Evolutionary conservation across 2,329 filamentous ascomycete genomes (phyloP).

Genomic region (Lizonia empirigonia): DNA sequence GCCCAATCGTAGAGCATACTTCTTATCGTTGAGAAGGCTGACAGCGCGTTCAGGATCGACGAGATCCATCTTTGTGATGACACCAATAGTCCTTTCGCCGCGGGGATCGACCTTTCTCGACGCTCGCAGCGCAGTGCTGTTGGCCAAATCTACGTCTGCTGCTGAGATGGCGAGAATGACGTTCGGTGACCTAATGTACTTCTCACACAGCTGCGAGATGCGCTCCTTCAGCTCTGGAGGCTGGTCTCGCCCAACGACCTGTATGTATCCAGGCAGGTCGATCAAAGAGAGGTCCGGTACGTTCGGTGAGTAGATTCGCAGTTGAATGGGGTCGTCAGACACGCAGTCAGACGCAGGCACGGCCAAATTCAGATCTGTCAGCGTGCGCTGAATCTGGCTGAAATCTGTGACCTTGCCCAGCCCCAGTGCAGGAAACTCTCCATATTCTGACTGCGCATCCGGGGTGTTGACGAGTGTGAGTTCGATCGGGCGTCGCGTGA

Average conservation of each 20-base stretch:
- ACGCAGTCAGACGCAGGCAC: slow-evolving; percentile 92
- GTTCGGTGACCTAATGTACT: slow-evolving; percentile 95
- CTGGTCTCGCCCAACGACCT: slow-evolving; percentile 90
- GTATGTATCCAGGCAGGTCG: slow-evolving; percentile 96
- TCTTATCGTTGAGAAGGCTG: slow-evolving; percentile 80
- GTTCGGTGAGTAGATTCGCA: slow-evolving; percentile 92
- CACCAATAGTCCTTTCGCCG: slow-evolving; percentile 94
- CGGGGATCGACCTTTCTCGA: slow-evolving; percentile 91
- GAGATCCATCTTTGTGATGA: slow-evolving; percentile 99
- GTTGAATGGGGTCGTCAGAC: slow-evolving; percentile 93
- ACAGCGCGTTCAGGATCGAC: slow-evolving; percentile 82
- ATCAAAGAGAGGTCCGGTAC: slow-evolving; percentile 96
- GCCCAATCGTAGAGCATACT: slow-evolving; percentile 92
- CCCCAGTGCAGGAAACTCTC: slow-evolving; percentile 92
- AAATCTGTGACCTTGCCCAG: slow-evolving; percentile 92
- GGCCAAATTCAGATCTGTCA: slow-evolving; percentile 93
- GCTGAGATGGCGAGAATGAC: slow-evolving; percentile 97
- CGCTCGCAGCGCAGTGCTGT: slow-evolving; percentile 88
- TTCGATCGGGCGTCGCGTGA: slow-evolving; percentile 93
- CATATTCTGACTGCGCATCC: slow-evolving; percentile 83
- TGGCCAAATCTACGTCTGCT: slow-evolving; percentile 94
- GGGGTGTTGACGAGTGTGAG: slow-evolving; percentile 95
- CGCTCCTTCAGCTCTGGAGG: slow-evolving; percentile 91
- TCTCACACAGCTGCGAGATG: slow-evolving; percentile 94
- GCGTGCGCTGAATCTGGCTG: slow-evolving; percentile 84